Evolutionary conservation across 352 stramenopile species (phyloP).

Genomic region (Globisporangium takayamanum): DNA sequence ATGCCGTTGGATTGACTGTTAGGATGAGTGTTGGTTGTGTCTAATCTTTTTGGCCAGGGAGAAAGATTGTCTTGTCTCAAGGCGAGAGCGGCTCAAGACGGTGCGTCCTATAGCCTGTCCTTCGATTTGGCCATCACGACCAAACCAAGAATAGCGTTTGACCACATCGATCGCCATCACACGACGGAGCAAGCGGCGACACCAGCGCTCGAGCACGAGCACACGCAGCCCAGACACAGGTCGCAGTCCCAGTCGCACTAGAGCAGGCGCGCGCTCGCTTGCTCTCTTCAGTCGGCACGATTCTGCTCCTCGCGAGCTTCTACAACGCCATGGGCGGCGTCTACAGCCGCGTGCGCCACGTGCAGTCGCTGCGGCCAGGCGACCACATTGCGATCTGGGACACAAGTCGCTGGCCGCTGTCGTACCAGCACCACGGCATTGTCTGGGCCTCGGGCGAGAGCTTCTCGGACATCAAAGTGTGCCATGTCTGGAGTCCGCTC

Average conservation of each 20-base stretch:
- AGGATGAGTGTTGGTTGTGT: too few species aligned
- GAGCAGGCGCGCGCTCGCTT: too few species aligned
- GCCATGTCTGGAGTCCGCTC: constrained; percentile 82
- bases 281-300: background rate
- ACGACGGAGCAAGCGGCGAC: too few species aligned
- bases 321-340: constrained; percentile 50
- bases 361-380: constrained; percentile 65
- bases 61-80: too few species aligned
- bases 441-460: constrained; percentile 72
- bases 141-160: background rate
- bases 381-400: constrained; percentile 87
- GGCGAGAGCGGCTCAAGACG: too few species aligned
- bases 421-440: constrained; percentile 85
- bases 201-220: too few species aligned
- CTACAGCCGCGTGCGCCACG: constrained; percentile 72
- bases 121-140: background rate
- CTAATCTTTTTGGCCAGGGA: too few species aligned
- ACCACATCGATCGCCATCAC: too few species aligned
- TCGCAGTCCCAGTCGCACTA: too few species aligned
- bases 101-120: too few species aligned
- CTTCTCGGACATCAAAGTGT: constrained; percentile 60
- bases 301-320: constrained; percentile 11
- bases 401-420: constrained; percentile 76
- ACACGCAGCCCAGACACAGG: too few species aligned
- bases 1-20: too few species aligned